phyloP scores from a whole-genome alignment of 805 yeast species.

The Cyberlindnera misumaiensis region DNA sequence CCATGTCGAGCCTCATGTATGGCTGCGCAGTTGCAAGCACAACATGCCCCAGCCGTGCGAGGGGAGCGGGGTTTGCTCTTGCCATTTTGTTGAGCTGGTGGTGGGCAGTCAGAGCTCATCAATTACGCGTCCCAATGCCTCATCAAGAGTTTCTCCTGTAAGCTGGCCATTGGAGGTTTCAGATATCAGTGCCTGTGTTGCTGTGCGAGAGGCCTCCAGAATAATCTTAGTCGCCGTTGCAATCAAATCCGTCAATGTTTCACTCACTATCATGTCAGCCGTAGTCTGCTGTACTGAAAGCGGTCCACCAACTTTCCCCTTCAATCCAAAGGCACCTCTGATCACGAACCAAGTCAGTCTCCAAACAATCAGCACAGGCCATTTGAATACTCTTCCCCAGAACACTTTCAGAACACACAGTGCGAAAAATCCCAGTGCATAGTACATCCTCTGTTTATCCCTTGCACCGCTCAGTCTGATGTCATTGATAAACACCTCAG shows the following conservation, averaged over 20 bases:
- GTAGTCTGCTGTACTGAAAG: not conserved
- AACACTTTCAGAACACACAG: conserved; percentile 16
- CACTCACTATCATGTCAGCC: not conserved
- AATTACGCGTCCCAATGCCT: conserved; percentile 10
- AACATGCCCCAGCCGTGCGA: too few relatives aligned
- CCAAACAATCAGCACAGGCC: conserved; percentile 13
- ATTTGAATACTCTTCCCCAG: conserved; percentile 17
- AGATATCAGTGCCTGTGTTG: not conserved
- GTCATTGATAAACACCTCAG: conserved; percentile 20
- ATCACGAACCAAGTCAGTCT: conserved; percentile 8
- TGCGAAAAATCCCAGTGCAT: conserved; percentile 17
- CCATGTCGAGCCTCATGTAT: too few relatives aligned
- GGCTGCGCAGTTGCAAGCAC: too few relatives aligned
- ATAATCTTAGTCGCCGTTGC: not conserved
- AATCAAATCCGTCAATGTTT: not conserved
- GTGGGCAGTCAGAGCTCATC: conserved; percentile 12
- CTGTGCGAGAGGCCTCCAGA: conserved; percentile 3
- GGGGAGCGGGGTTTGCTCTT: too few relatives aligned
- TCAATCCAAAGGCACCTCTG: conserved; percentile 4
- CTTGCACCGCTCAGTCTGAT: conserved; percentile 18
- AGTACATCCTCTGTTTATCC: conserved; percentile 20
- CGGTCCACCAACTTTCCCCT: not conserved
- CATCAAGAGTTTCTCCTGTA: conserved; percentile 2
- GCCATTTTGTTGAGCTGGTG: too few relatives aligned
- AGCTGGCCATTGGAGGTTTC: not conserved